A percentile compares a stretch with the other conserved stretches of the same genome.
phyloP scores from a whole-genome alignment of 345 rosid genomes.

The Euphorbia pulcherrima region DNA sequence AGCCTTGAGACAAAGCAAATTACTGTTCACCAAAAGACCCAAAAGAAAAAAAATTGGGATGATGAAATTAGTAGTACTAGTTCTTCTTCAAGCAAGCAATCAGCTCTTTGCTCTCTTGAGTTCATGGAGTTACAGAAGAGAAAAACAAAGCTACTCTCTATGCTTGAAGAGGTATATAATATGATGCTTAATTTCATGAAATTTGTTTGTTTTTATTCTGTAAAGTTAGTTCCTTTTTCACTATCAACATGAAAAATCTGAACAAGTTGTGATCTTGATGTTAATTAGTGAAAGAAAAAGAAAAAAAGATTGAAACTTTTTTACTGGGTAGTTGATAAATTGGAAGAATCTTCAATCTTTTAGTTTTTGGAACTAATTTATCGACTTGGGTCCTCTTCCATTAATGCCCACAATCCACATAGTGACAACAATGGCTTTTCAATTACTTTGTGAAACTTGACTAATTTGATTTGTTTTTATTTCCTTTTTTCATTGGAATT shows the following conservation, averaged over 20 bases:
- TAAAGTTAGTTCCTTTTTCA: slow-evolving; percentile 17
- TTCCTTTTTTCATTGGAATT: slow-evolving; percentile 9
- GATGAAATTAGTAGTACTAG: slow-evolving; percentile 54
- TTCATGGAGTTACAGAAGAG: slow-evolving; percentile 87
- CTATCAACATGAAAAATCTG: neutral
- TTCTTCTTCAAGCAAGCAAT: slow-evolving; percentile 58
- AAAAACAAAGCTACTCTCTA: slow-evolving; percentile 76
- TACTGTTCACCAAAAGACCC: slow-evolving; percentile 35
- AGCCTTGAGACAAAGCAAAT: slow-evolving; percentile 63
- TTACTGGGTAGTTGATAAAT: slow-evolving; percentile 26
- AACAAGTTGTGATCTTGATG: slow-evolving; percentile 7
- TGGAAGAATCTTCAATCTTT: slow-evolving; percentile 9
- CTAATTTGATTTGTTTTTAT: neutral
- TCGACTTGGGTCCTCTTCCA: slow-evolving; percentile 66
- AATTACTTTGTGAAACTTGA: slow-evolving; percentile 42
- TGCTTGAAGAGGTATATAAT: slow-evolving; percentile 86
- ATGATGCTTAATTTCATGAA: neutral
- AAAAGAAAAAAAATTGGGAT: slow-evolving; percentile 50
- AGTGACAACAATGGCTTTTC: slow-evolving; percentile 39
- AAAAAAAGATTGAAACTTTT: slow-evolving; percentile 21
- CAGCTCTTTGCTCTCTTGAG: slow-evolving; percentile 73
- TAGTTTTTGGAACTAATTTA: slow-evolving; percentile 50
- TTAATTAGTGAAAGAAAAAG: slow-evolving; percentile 11
- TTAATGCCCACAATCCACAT: slow-evolving; percentile 55
- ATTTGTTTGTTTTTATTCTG: slow-evolving; percentile 13